Conservation (phyloP, 768 basidiomycete species). For the Rhizopogon vesiculosus region DNA sequence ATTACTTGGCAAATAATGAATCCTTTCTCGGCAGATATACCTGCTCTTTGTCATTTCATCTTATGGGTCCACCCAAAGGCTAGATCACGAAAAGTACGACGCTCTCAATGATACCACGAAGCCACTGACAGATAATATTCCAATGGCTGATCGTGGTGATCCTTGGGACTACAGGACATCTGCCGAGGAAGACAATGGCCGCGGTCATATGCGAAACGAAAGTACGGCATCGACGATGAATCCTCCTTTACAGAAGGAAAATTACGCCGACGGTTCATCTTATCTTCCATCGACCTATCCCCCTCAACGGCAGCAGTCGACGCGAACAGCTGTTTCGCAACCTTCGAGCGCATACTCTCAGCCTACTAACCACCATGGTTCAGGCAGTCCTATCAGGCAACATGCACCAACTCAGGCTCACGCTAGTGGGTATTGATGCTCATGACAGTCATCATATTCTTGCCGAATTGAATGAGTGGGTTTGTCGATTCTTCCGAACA, state of each 20-base stretch:
- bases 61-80: conserved; percentile 68
- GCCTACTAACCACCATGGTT: conserved; percentile 31
- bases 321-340: conserved; percentile 11
- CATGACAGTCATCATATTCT: not conserved
- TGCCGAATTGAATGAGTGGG: not conserved
- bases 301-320: conserved; percentile 19
- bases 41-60: conserved; percentile 46
- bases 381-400: conserved; percentile 25
- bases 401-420: conserved; percentile 38
- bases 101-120: conserved; percentile 58
- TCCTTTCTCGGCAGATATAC: conserved; percentile 38
- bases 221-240: conserved; percentile 58
- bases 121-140: conserved; percentile 54
- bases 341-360: conserved; percentile 30
- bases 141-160: conserved; percentile 58
- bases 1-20: not conserved
- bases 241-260: conserved; percentile 44
- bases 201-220: conserved; percentile 45
- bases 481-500: not conserved
- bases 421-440: conserved; percentile 39
- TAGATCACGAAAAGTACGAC: conserved; percentile 80
- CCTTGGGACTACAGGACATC: conserved; percentile 68
- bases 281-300: conserved; percentile 30
- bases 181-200: conserved; percentile 28
- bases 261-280: conserved; percentile 28